Conservation (phyloP, 352 stramenopile species). For the Phytophthora ohioensis region DNA sequence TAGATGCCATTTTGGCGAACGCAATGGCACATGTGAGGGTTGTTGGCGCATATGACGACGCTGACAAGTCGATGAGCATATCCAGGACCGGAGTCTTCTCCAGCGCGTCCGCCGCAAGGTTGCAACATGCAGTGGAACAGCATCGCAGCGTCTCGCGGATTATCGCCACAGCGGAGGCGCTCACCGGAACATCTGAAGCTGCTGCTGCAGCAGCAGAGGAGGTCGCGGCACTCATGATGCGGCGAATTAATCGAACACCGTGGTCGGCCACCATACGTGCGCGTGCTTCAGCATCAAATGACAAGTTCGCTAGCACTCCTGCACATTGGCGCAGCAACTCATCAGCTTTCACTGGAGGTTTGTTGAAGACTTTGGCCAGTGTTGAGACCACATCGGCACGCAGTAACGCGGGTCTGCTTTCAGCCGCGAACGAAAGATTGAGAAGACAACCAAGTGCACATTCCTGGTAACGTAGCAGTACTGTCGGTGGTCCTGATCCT, state of each 20-base stretch:
- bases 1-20: constrained; percentile 80
- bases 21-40: constrained; percentile 82
- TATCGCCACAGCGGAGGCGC: constrained; percentile 31
- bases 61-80: constrained; percentile 85
- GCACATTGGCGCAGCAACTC: constrained; percentile 77
- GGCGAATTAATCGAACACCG: constrained; percentile 68
- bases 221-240: constrained; percentile 62
- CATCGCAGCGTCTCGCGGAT: constrained; percentile 74
- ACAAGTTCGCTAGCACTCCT: constrained; percentile 73
- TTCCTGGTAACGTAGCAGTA: constrained; percentile 68
- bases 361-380: constrained; percentile 72
- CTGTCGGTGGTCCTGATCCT: constrained; percentile 34
- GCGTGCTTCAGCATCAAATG: constrained; percentile 72
- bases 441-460: constrained; percentile 80
- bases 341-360: constrained; percentile 64
- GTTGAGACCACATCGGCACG: constrained; percentile 70
- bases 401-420: constrained; percentile 71
- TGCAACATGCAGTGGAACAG: constrained; percentile 81
- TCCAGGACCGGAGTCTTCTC: constrained; percentile 76
- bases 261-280: constrained; percentile 71
- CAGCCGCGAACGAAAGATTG: constrained; percentile 80
- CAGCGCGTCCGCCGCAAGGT: constrained; percentile 71
- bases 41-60: constrained; percentile 62
- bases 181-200: constrained; percentile 31
- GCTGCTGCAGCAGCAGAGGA: constrained; percentile 27